Conservation (phyloP, 208 protist species). For the Leishmania arabica region DNA sequence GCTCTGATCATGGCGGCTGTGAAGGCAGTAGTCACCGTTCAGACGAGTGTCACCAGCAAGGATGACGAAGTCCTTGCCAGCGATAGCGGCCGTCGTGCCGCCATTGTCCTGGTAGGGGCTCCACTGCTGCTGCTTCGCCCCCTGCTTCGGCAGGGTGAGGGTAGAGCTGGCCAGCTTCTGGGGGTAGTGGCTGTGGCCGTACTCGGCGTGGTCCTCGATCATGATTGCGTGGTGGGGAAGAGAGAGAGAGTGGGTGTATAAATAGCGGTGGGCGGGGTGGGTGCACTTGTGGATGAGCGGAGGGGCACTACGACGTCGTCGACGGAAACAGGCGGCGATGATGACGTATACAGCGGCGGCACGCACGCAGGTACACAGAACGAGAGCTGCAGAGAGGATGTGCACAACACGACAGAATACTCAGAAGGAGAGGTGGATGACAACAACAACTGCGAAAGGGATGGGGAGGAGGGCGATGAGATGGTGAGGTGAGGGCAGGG, state of each 20-base stretch:
- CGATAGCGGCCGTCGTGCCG: conserved; percentile 96
- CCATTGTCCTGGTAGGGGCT: conserved; percentile 95
- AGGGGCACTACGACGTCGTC: background rate
- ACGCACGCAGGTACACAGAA: background rate
- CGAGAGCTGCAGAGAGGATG: background rate
- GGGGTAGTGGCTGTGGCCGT: conserved; percentile 70
- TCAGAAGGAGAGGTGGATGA: background rate
- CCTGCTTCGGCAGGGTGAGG: conserved; percentile 70
- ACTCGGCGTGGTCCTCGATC: conserved; percentile 85
- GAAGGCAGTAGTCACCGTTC: conserved; percentile 97
- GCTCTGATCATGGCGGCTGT: conserved; percentile 90
- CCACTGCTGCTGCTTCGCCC: conserved; percentile 78
- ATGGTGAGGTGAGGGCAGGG: background rate
- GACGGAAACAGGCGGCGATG: background rate
- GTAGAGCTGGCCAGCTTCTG: conserved; percentile 75
- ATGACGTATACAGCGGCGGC: background rate
- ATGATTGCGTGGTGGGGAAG: conserved; percentile 29
- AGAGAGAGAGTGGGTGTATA: background rate
- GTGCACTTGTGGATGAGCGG: background rate
- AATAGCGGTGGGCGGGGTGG: background rate
- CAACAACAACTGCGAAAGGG: background rate
- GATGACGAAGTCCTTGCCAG: conserved; percentile 96
- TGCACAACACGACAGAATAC: background rate
- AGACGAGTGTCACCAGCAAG: conserved; percentile 98
- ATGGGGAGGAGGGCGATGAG: background rate